These are phyloP conservation scores for Xylaria scruposa DNA, from an alignment of 495 filamentous ascomycete genomes.

Conservation along the genomic window DNA sequence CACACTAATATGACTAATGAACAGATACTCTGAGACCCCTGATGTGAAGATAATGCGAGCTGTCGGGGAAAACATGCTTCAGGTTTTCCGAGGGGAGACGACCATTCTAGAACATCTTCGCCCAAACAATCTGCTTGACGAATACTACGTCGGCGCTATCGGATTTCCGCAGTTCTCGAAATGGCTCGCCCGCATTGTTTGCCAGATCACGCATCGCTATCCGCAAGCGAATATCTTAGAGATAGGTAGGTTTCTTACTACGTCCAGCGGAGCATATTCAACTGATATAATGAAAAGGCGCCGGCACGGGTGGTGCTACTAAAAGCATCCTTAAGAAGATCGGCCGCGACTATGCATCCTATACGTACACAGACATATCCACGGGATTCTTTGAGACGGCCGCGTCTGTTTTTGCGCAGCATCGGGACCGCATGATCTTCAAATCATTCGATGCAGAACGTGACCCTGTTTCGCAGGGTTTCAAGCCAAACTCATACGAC, in stretches of 20 bases:
- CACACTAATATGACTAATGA: not conserved
- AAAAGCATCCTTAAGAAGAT: slow-evolving; percentile 36
- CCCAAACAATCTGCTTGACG: slow-evolving; percentile 44
- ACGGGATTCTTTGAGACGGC: slow-evolving; percentile 50
- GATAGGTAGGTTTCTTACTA: slow-evolving; percentile 44
- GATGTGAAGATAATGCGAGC: slow-evolving; percentile 27
- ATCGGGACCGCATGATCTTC: slow-evolving; percentile 48
- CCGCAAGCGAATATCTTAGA: slow-evolving; percentile 56
- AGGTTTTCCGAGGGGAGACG: slow-evolving; percentile 41
- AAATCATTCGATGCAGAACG: slow-evolving; percentile 52
- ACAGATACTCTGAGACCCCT: slow-evolving; percentile 18
- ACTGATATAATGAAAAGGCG: slow-evolving; percentile 35
- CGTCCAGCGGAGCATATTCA: not conserved
- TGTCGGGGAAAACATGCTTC: slow-evolving; percentile 44
- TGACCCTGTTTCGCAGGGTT: slow-evolving; percentile 52
- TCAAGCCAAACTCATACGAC: slow-evolving; percentile 51
- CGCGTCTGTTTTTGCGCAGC: slow-evolving; percentile 14
- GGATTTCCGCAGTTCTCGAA: slow-evolving; percentile 32
- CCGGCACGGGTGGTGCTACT: slow-evolving; percentile 51
- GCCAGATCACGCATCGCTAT: slow-evolving; percentile 49
- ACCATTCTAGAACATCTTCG: slow-evolving; percentile 51
- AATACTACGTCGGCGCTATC: slow-evolving; percentile 44
- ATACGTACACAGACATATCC: slow-evolving; percentile 61
- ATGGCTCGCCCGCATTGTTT: slow-evolving; percentile 32
- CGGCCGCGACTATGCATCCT: slow-evolving; percentile 41